Conservation (phyloP, 306 rosid genomes). For the Styphnolobium japonicum region DNA sequence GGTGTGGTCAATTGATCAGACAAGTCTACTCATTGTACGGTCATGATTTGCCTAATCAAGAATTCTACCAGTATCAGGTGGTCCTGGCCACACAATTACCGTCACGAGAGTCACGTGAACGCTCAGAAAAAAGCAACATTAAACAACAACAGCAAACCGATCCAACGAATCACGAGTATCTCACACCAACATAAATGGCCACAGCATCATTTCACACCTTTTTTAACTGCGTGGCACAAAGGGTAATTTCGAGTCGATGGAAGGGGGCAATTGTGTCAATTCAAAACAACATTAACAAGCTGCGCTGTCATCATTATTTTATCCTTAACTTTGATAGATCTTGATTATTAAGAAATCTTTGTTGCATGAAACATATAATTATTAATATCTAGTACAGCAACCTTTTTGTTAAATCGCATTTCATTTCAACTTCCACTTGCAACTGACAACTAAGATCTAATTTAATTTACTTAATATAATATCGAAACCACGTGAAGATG, state of each 20-base stretch:
- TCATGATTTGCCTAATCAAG: background rate
- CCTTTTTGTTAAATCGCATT: background rate
- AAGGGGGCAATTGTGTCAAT: background rate
- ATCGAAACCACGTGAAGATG: slow-evolving; percentile 18
- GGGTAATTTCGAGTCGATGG: background rate
- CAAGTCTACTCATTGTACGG: background rate
- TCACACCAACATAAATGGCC: slow-evolving; percentile 38
- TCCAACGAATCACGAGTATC: slow-evolving; percentile 51
- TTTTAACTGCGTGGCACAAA: slow-evolving; percentile 23
- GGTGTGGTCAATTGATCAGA: background rate
- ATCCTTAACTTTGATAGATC: slow-evolving; percentile 23
- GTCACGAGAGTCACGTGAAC: slow-evolving; percentile 54
- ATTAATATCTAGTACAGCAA: background rate
- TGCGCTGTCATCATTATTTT: slow-evolving; percentile 28
- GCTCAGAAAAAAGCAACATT: slow-evolving; percentile 7
- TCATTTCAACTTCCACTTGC: slow-evolving; percentile 19
- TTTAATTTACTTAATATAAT: background rate
- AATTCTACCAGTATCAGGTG: slow-evolving; percentile 2
- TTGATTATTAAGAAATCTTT: slow-evolving; percentile 27
- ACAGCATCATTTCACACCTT: slow-evolving; percentile 12
- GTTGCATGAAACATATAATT: slow-evolving; percentile 6
- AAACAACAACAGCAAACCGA: background rate
- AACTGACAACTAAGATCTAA: background rate
- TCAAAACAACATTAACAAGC: background rate
- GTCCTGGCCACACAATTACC: slow-evolving; percentile 32